Evolutionary conservation across 2,329 filamentous ascomycete species (phyloP).

Genomic region (Paramyrothecium roridum): DNA sequence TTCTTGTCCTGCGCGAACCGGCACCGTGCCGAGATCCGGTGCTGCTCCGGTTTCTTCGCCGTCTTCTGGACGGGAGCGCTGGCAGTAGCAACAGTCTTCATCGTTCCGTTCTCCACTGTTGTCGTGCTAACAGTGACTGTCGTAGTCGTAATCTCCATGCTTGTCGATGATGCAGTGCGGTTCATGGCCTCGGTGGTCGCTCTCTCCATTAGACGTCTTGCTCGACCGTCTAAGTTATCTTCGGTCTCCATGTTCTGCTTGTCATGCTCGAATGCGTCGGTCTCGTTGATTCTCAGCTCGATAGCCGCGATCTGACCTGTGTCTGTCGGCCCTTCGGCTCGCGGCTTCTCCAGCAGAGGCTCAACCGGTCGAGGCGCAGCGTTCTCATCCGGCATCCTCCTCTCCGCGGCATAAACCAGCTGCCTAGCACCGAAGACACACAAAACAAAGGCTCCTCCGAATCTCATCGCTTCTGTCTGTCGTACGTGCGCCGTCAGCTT

Average conservation of each 20-base stretch:
- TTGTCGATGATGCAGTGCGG: too few species aligned
- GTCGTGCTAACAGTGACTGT: too few species aligned
- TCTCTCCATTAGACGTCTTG: too few species aligned
- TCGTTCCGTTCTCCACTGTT: not conserved
- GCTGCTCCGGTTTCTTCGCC: not conserved
- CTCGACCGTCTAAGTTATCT: too few species aligned
- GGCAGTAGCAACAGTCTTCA: not conserved
- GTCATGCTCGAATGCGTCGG: too few species aligned
- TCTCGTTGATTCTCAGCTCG: too few species aligned
- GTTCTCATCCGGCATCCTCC: not conserved
- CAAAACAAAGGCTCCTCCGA: not conserved
- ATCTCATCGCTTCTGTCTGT: not conserved
- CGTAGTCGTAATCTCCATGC: too few species aligned
- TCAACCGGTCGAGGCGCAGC: not conserved
- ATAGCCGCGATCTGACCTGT: too few species aligned
- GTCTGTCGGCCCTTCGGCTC: too few species aligned
- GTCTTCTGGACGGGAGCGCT: not conserved
- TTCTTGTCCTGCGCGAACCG: not conserved
- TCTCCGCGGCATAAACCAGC: not conserved
- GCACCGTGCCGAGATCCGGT: not conserved
- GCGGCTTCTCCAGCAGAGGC: not conserved
- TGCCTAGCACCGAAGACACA: not conserved
- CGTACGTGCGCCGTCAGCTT: not conserved
- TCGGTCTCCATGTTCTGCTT: too few species aligned
- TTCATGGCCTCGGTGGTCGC: too few species aligned